Evolutionary conservation across 139 green algal species (phyloP), one percentile per base, ranked within the genome.

Genomic region (Gonium pectorale): DNA sequence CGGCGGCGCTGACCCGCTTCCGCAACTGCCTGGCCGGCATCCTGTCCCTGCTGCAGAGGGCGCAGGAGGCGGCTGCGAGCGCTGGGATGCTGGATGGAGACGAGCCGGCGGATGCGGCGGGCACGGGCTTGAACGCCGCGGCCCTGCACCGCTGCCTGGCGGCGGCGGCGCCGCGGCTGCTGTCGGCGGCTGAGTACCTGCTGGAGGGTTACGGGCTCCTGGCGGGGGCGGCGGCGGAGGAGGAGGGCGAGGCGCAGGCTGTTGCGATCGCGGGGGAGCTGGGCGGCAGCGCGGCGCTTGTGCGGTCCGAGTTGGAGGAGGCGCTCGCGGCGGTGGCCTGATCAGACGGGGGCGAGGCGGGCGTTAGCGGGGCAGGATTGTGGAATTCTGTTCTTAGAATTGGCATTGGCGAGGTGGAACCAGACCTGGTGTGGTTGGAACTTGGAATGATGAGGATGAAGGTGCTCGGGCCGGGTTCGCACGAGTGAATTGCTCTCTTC

Each of bases 321-420:
- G 72, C 59, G 72, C 72, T 80, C 51, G 72, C 72, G 51, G 51
- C 72, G 35, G 21, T 80, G 70, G 40, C 40, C n/a, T n/a, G n/a
- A n/a, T n/a, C n/a, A n/a, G n/a, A n/a, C n/a, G n/a, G n/a, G n/a
- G n/a, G n/a, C n/a, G n/a, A n/a, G n/a, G n/a, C n/a, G n/a, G n/a
- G n/a, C n/a, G n/a, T n/a, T n/a, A n/a, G n/a, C n/a, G n/a, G n/a
- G n/a, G n/a, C n/a, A n/a, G n/a, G n/a, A n/a, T n/a, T n/a, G n/a
- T n/a, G n/a, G n/a, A n/a, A n/a, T n/a, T n/a, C n/a, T n/a, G n/a
- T n/a, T n/a, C n/a, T n/a, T n/a, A n/a, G n/a, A n/a, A n/a, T n/a
- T n/a, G n/a, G n/a, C n/a, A n/a, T n/a, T n/a, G n/a, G n/a, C n/a
- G n/a, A n/a, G n/a, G n/a, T n/a, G n/a, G n/a, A n/a, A n/a, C n/a